Conservation (phyloP, 192 early-diverging fungal genomes). For the Phlyctochytrium arcticum region DNA sequence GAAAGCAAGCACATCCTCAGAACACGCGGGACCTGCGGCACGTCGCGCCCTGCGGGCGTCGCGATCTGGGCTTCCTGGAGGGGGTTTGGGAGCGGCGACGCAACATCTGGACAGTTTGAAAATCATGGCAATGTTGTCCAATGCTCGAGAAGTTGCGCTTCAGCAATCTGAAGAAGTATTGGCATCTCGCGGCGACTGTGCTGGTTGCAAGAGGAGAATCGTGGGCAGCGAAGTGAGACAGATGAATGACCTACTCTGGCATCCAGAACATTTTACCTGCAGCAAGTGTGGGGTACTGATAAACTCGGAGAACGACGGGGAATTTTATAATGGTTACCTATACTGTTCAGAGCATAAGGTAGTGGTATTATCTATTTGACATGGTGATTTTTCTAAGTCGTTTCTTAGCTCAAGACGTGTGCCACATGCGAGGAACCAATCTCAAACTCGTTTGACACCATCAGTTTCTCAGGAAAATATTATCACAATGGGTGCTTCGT, state of each 20-base stretch:
- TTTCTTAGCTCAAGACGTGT: neutral
- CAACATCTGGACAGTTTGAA: slow-evolving; percentile 2
- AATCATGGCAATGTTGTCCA: slow-evolving; percentile 18
- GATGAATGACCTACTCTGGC: slow-evolving; percentile 7
- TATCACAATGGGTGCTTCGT: slow-evolving; percentile 20
- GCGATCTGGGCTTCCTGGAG: no score
- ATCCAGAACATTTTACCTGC: slow-evolving; percentile 21
- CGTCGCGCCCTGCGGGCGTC: neutral
- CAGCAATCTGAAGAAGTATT: slow-evolving; percentile 1
- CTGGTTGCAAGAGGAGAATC: slow-evolving; percentile 3
- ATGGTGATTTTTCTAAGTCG: neutral
- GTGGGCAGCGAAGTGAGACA: neutral
- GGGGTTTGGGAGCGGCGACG: no score
- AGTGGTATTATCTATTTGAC: neutral
- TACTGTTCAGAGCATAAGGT: slow-evolving; percentile 13
- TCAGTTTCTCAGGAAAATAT: neutral
- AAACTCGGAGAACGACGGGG: neutral
- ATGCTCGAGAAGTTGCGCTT: slow-evolving; percentile 6
- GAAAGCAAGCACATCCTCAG: no score
- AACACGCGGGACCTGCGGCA: neutral
- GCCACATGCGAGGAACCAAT: slow-evolving; percentile 1
- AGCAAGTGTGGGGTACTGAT: neutral
- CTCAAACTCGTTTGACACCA: neutral
- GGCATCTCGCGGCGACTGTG: slow-evolving; percentile 6
- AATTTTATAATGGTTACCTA: neutral